Base-by-base conservation (phyloP, 345 rosid species). In the Rhodomyrtus tomentosa region DNA sequence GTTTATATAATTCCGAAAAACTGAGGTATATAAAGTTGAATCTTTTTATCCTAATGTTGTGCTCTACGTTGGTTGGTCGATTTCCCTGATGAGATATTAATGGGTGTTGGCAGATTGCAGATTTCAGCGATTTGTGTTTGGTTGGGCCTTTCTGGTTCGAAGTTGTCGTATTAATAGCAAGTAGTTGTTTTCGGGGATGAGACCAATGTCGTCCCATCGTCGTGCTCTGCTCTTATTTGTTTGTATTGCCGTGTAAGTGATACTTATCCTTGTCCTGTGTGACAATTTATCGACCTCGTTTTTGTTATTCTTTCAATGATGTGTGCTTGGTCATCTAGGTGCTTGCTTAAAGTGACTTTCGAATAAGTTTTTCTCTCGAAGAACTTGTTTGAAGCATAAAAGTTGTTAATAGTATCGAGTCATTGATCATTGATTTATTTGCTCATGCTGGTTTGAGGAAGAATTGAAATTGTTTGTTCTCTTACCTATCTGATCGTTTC, bases 181-280 rank as follows among this genome's bases (percentile, higher is more conserved):
- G 88, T 74, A 88, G 92, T 86, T 87, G 89, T 58, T 62, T 68
- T 18, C 2, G 79, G 87, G 45, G 87, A 90, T n/a, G 91, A 91
- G 94, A 88, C 93, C 93, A 88, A 82, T 86, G 84, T 27, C 58
- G 83, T 55, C 58, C 49, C 21, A 21, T 13, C 68, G 24, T 55
- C 45, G 59, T 55, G 48, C 83, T 51, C 58, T 36, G 59, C 48
- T 84, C 82, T 81, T 85, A 62, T 27, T 83, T 84, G 84, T 85
- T 83, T 87, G n/a, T 85, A 83, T 82, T 82, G 90, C 88, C 87
- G 56, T 90, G 87, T 89, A 87, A 55, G 87, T 92, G 91, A 90
- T 90, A 86, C 89, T 93, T 90, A 88, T 95, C 94, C 85, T 84
- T 90, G 88, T 92, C 95, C 84, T 79, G 87, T 87, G 85, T 90